These are phyloP conservation scores for Xylaria nigripes DNA, from an alignment of 495 filamentous ascomycete genomes.

Conservation along the genomic window DNA sequence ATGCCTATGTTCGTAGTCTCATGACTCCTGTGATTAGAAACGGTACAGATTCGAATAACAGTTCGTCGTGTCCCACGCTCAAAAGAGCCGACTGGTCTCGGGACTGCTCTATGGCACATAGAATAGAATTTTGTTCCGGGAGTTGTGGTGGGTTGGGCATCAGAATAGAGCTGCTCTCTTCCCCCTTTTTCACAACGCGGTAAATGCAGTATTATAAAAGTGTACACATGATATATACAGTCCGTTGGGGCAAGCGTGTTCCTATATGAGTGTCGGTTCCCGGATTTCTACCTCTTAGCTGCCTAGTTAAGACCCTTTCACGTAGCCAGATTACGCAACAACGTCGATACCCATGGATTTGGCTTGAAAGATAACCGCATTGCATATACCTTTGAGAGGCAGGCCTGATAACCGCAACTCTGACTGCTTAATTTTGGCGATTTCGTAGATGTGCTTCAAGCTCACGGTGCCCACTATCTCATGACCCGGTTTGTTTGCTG, in stretches of 20 bases:
- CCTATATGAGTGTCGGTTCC: neutral
- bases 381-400: slow-evolving; percentile 71
- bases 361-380: slow-evolving; percentile 77
- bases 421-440: slow-evolving; percentile 88
- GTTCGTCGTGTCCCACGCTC: neutral
- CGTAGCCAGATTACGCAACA: slow-evolving; percentile 45
- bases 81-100: neutral
- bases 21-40: neutral
- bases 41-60: neutral
- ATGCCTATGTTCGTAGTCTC: neutral
- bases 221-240: slow-evolving; percentile 8
- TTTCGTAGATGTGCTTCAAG: slow-evolving; percentile 96
- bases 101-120: neutral
- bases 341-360: slow-evolving; percentile 82
- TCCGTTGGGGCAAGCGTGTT: neutral
- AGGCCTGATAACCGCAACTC: slow-evolving; percentile 77
- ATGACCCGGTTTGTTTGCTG: slow-evolving; percentile 68
- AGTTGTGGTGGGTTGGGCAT: neutral
- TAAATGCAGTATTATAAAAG: neutral
- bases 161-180: neutral
- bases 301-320: neutral
- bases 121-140: neutral
- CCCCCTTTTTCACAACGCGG: neutral
- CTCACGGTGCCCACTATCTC: slow-evolving; percentile 74
- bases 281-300: neutral